Base-by-base conservation (phyloP, 2,329 filamentous ascomycete genomes). In the Fusarium redolens region DNA sequence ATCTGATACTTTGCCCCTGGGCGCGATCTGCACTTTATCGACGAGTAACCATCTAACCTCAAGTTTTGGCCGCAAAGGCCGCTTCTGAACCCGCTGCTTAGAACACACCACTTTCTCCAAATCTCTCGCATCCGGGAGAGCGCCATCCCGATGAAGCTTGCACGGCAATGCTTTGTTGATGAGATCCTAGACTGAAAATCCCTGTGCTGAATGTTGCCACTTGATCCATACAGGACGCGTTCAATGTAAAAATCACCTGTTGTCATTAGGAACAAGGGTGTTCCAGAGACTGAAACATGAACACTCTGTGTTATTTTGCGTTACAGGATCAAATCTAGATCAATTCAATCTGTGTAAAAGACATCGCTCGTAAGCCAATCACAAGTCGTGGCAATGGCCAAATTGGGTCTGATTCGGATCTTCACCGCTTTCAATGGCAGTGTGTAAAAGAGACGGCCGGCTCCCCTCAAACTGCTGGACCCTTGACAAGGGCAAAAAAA, bases 211-310 rank as follows among this genome's bases (percentile, higher is more conserved):
- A 50, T 56, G 51, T 73, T 65, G 66, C 69, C 66, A 76, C 69
- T 69, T 54, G 44, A 45, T 68, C 74, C 67, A 75, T 72, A 67
- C 62, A 70, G 56, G 68, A 68, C 35, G 65, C 63, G 38, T 57
- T 61, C 40, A 73, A 72, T 71, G 72, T 76, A 71, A 77, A 52
- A 66, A 69, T 77, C 70, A 72, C 63, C 66, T 74, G 75, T 77
- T 71, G 51, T 65, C 67, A 75, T 45, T 37, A 44, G 60, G 40
- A 57, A 45, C 67, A 77, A 61, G 75, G 71, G 63, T 59, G 31
- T 25, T 52, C 41, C 31, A 65, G 25, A 57, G 30, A 51, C 44
- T 44, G 20, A 45, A 56, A 38, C 47, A 48, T 51, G 41, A 62
- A 56, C 48, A 37, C 33, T 51, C 37, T 44, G 25, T 62, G 31